Evolutionary conservation across 257 asterid species (phyloP), one percentile per base, ranked within the genome.

Genomic region (Solanum arcanum): DNA sequence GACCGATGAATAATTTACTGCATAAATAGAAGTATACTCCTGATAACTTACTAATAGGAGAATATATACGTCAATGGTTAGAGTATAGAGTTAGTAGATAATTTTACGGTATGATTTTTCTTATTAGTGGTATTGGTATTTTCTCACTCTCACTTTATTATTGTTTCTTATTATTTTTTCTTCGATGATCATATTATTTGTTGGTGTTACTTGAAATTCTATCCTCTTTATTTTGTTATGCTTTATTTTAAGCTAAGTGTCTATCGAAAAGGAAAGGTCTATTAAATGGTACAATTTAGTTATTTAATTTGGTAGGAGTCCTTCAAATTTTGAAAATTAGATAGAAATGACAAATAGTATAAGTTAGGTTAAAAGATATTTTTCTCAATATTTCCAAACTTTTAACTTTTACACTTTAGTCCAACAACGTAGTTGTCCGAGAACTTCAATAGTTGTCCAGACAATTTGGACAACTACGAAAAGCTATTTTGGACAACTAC

Each of bases 31-130:
- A 39, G 35, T 9, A 12, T 78, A 62, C 8, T 64, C 9, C 7
- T 5, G 1, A 5, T 12, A n/a, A 5, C 33, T 12, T 1, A n/a
- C 5, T n/a, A 1, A 64, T 5, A 0, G 1, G 3, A 11, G 16
- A 12, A 64, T 64, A n/a, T 3, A 25, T 3, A 2, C 1, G 14
- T 64, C 0, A 0, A 64, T 1, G 4, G 5, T 64, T 64, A 64
- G 4, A 2, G 3, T 1, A 5, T 5, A 62, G 2, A 0, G 3
- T 62, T 5, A 11, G 3, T 62, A 62, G 2, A 0, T 62, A 11
- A 16, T 62, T 1, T 0, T 1, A 5, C 15, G 0, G 2, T 4
- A n/a, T 62, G 13, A 2, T 62, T 62, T 62, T 62, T 0, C 1
- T 62, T n/a, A 62, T 62, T 1, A 62, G 3, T 62, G 16, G 14